Evolutionary conservation across 306 rosid species (phyloP), one percentile per base, ranked within the genome.

Genomic region (Prunus salicina): DNA sequence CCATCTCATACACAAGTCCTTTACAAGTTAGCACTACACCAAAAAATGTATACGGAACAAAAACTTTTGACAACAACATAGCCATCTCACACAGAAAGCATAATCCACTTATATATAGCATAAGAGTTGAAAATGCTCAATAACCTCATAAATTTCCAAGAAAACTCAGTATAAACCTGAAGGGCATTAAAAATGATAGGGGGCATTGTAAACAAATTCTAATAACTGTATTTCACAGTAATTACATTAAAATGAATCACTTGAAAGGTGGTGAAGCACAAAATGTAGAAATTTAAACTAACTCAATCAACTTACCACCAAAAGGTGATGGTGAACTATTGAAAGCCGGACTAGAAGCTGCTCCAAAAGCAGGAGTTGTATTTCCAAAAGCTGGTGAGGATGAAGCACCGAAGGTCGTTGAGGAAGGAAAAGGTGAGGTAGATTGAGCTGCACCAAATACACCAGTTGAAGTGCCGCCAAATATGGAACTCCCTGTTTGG

Each of bases 401-500:
- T 1, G 97, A 87, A 71, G 87, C 84, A 22, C 88, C 88, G 3
- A 84, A 93, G 51, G 90, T 58, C 13, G 96, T 81, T n/a, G 83
- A 73, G 43, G 96, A 82, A 61, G 96, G 77, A 88, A 93, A 89
- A 16, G 96, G 93, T 51, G 98, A 87, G 30, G 95, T 75, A 16
- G 86, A n/a, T 61, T 86, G 99, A 64, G 96, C 6, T 32, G 89
- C 81, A n/a, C 99, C 94, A 88, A 92, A 91, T 14, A 91, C 99
- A 52, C 98, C 96, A 30, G 99, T 91, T 46, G 98, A 88, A 74
- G 96, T 91, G 74, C 99, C 96, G 27, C 97, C 98, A 68, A 92
- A 96, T 20, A 93, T 57, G 55, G 93, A 82, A 72, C 83, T 73
- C 64, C 93, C 91, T 2, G 90, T 67, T 74, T 89, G 93, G 9